Evolutionary conservation across 1,139 yeast genomes (phyloP).

Genomic region (Debaryomyces sp.): DNA sequence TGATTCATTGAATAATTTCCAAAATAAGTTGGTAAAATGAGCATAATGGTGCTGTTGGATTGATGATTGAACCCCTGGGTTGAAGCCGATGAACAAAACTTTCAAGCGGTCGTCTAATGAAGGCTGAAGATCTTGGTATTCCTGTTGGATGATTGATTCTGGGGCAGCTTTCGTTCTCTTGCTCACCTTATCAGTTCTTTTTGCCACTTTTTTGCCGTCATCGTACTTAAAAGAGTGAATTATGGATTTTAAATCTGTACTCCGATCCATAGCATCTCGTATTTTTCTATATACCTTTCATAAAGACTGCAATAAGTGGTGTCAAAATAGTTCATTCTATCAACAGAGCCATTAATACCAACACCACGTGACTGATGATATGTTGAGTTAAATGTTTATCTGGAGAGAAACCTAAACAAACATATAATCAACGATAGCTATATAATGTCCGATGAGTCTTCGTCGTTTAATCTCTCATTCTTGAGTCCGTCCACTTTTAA

Average conservation of each 20-base stretch:
- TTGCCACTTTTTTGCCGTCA: constrained; percentile 1
- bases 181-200: constrained; percentile 4
- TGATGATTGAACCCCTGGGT: constrained; percentile 73
- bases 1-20: constrained; percentile 65
- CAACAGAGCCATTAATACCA: not conserved
- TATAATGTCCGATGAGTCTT: constrained; percentile 10
- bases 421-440: not conserved
- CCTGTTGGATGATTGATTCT: not conserved
- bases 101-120: constrained; percentile 31
- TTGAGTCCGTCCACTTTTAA: constrained; percentile 11
- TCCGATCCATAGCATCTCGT: constrained; percentile 5
- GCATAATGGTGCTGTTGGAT: constrained; percentile 72
- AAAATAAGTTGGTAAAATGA: constrained; percentile 67
- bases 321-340: not conserved
- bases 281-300: not conserved
- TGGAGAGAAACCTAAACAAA: not conserved
- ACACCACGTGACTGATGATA: not conserved
- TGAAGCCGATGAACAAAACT: constrained; percentile 70
- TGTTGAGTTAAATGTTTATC: not conserved
- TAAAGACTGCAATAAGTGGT: too few relatives aligned
- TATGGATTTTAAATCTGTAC: constrained; percentile 13
- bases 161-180: constrained; percentile 1
- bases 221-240: constrained; percentile 21
- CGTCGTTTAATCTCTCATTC: constrained; percentile 13
- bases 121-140: constrained; percentile 35